Base-by-base conservation (phyloP, 2,329 filamentous ascomycete species). In the Sclerotiophoma versabilis region DNA sequence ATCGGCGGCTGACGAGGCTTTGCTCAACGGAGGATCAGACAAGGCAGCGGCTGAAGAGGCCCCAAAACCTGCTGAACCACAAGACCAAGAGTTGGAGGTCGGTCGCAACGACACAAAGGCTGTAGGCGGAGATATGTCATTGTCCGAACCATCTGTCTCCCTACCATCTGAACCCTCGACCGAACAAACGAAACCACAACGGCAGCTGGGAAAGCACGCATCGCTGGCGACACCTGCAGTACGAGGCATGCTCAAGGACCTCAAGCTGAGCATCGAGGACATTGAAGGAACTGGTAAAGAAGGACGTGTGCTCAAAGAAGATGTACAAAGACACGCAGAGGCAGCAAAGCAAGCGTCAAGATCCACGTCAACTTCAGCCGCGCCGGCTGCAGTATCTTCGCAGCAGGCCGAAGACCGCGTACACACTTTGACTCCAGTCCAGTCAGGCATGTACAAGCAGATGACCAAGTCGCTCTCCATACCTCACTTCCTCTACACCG, bases 401-500 rank as follows among this genome's bases (percentile, higher is more conserved):
- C 55, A 61, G 36, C 69, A 76, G 27, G 63, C 75, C 12, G 78
- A 81, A 48, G 95, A 98, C 75, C 89, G 87, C 8, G 76, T 81
- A 2, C 81, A 88, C 26, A 80, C 84, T 52, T 80, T 99, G 57
- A 91, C 91, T 11, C 88, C 87, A 30, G 89, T 91, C 12, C 93
- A 98, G 77, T 83, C 85, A 30, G 89, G 92, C 71, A 99, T 99
- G 95, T 98, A 96, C 86, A 97, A 96, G 79, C 84, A 87, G 56
- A 99, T 99, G 95, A 97, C 93, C 12, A 87, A 87, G 54, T 97
- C 93, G 2, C 83, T 99, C 59, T 85, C 78, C 44, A 98, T 97
- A 66, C 95, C 95, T 0, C 95, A 98, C 77, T 97, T 99, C 77
- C 85, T 98, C 57, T 99, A 96, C 78, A 89, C 92, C 32, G 92